These are phyloP conservation scores for Nannizziopsis barbatae DNA, from an alignment of 2,329 filamentous ascomycete genomes.

Conservation along the genomic window DNA sequence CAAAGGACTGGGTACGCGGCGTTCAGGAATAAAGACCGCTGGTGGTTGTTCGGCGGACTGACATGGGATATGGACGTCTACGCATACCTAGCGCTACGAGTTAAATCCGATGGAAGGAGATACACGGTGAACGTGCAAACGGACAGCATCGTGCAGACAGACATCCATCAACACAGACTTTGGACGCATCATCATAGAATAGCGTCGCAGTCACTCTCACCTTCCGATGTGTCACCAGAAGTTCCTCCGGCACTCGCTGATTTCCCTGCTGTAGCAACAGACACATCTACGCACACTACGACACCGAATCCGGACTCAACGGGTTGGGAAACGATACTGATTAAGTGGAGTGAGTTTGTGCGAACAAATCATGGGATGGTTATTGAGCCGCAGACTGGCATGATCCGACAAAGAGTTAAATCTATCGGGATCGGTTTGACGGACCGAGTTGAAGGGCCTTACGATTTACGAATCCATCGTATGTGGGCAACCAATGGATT, in stretches of 20 bases:
- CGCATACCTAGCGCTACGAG: conserved; percentile 69
- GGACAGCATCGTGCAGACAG: conserved; percentile 84
- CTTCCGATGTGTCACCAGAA: conserved; percentile 16
- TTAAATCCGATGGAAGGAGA: conserved; percentile 81
- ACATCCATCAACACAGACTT: conserved; percentile 86
- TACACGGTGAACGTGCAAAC: conserved; percentile 96
- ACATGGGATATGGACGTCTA: conserved; percentile 88
- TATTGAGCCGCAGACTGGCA: conserved; percentile 83
- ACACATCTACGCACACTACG: conserved; percentile 24
- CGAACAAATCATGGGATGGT: conserved; percentile 86
- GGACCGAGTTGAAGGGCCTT: conserved; percentile 77
- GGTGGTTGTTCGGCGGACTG: conserved; percentile 73
- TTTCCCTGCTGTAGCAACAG: conserved; percentile 27
- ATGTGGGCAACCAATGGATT: conserved; percentile 84
- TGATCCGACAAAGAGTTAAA: conserved; percentile 73
- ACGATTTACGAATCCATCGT: conserved; percentile 71
- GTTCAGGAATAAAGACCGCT: conserved; percentile 71
- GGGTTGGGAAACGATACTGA: conserved; percentile 88
- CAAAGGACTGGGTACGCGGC: conserved; percentile 64
- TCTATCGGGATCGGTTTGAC: conserved; percentile 81
- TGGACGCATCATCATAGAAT: conserved; percentile 41
- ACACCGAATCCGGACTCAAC: conserved; percentile 40
- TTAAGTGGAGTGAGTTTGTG: conserved; percentile 87
- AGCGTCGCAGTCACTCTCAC: conserved; percentile 13
- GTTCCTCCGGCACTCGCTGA: conserved; percentile 31